Evolutionary conservation across 176 grass and related monocot genomes (phyloP).

Genomic region (Aegilops umbellulata): DNA sequence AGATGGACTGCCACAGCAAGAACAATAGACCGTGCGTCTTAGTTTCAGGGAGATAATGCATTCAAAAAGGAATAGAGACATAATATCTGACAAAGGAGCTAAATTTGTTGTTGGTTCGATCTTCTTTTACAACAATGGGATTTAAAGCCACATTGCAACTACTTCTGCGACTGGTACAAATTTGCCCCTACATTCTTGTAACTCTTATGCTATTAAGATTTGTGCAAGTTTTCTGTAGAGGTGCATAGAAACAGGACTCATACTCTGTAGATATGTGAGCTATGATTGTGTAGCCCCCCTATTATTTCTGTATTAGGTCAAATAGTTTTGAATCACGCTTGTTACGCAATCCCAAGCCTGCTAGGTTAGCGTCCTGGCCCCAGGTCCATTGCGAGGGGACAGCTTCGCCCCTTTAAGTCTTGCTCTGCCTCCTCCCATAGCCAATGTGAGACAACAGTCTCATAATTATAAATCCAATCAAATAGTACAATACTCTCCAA

Average conservation of each 20-base stretch:
- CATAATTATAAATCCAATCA: not conserved
- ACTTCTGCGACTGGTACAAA: too few relatives aligned
- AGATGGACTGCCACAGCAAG: not conserved
- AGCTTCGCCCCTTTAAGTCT: too few relatives aligned
- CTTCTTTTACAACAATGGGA: not conserved
- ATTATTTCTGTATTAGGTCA: not conserved
- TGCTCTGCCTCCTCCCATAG: too few relatives aligned
- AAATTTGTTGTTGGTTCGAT: not conserved
- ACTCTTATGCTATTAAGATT: not conserved
- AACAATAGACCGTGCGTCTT: not conserved
- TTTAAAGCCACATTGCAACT: not conserved
- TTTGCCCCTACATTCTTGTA: not conserved
- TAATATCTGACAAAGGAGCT: not conserved
- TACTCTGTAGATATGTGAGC: not conserved
- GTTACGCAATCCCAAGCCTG: not conserved
- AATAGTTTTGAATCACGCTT: conserved; percentile 1
- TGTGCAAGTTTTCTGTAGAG: not conserved
- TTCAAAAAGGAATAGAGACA: not conserved
- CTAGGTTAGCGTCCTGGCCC: not conserved
- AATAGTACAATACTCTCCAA: not conserved
- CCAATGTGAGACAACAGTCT: not conserved
- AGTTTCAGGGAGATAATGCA: not conserved
- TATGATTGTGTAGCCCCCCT: too few relatives aligned
- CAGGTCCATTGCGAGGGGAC: too few relatives aligned
- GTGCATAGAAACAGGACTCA: not conserved